These are phyloP conservation scores for Teratosphaeria pseudoeucalypti DNA, from an alignment of 2,329 filamentous ascomycete genomes.

Conservation along the genomic window DNA sequence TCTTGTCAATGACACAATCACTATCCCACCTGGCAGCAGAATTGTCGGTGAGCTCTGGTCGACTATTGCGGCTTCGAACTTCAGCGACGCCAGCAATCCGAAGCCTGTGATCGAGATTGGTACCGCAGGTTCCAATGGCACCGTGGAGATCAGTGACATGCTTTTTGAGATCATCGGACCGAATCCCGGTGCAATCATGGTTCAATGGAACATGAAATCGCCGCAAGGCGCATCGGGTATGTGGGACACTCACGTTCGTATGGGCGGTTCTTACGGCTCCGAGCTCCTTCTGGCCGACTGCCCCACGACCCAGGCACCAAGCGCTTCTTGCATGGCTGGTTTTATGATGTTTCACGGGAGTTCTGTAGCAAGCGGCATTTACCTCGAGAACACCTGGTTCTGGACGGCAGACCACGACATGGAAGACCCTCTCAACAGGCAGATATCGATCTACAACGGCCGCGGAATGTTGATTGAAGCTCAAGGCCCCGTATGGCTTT, in stretches of 20 bases:
- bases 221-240: slow-evolving; percentile 63
- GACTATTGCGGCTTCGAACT: slow-evolving; percentile 68
- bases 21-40: slow-evolving; percentile 52
- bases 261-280: slow-evolving; percentile 79
- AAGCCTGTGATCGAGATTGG: slow-evolving; percentile 81
- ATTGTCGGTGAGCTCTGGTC: slow-evolving; percentile 91
- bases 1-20: slow-evolving; percentile 49
- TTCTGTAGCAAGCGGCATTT: slow-evolving; percentile 56
- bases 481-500: slow-evolving; percentile 42
- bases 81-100: slow-evolving; percentile 65
- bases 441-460: slow-evolving; percentile 35
- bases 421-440: slow-evolving; percentile 28
- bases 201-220: slow-evolving; percentile 77
- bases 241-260: slow-evolving; percentile 93
- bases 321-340: slow-evolving; percentile 37
- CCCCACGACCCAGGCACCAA: slow-evolving; percentile 42
- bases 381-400: slow-evolving; percentile 47
- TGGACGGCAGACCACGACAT: slow-evolving; percentile 47
- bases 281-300: slow-evolving; percentile 55
- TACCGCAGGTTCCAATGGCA: slow-evolving; percentile 55
- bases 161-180: slow-evolving; percentile 76
- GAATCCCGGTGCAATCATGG: slow-evolving; percentile 76
- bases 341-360: slow-evolving; percentile 41
- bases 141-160: slow-evolving; percentile 78
- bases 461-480: slow-evolving; percentile 33